Conservation (phyloP, 1,284 basidiomycete genomes). For the Austroboletus niveus region DNA sequence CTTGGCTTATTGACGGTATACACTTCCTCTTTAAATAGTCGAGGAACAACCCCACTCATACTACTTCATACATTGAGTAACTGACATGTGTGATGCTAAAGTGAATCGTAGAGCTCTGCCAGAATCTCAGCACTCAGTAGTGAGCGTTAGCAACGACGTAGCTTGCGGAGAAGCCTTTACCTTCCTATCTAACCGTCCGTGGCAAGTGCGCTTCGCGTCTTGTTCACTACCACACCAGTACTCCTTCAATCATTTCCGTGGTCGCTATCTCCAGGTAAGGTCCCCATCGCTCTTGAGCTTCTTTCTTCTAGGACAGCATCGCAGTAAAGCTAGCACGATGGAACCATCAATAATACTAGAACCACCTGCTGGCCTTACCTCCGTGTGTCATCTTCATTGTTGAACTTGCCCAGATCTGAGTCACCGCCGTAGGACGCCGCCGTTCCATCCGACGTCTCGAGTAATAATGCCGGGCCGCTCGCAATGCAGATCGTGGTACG, state of each 20-base stretch:
- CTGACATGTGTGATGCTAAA: background rate
- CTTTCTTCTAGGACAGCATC: background rate
- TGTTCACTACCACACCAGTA: background rate
- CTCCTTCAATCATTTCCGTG: background rate
- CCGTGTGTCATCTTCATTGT: conserved; percentile 4
- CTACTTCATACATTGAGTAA: conserved; percentile 8
- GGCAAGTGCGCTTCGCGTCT: background rate
- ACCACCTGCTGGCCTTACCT: background rate
- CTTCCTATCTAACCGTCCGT: too few relatives aligned
- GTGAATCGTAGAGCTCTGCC: background rate
- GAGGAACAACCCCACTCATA: conserved; percentile 25
- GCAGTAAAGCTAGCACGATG: conserved; percentile 5
- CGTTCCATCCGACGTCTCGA: background rate
- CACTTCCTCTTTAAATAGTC: conserved; percentile 9
- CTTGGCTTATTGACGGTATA: conserved; percentile 17
- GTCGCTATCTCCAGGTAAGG: background rate
- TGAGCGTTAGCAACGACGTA: too few relatives aligned
- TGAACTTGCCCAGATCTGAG: background rate
- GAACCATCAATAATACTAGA: background rate
- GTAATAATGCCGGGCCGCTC: conserved; percentile 23
- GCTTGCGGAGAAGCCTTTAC: too few relatives aligned
- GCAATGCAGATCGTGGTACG: conserved; percentile 48
- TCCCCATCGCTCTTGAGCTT: background rate
- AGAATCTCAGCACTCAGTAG: too few relatives aligned
- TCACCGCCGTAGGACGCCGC: background rate